These are phyloP conservation scores for Pyrenochaeta sp. DNA, from an alignment of 2,329 filamentous ascomycete species.

Conservation along the genomic window DNA sequence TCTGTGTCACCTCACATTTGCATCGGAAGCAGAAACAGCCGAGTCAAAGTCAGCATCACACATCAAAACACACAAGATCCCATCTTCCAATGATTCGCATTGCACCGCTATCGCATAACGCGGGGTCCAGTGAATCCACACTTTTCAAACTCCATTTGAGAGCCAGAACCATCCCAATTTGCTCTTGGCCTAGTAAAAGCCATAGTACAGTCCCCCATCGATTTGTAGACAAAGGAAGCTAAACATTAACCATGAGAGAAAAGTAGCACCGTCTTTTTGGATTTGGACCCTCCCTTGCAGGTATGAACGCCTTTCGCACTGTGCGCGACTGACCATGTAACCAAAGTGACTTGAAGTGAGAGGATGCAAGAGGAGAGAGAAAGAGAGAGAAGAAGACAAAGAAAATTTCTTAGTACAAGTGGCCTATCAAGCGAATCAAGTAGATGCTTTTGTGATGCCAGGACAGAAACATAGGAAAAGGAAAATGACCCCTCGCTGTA, in stretches of 20 bases:
- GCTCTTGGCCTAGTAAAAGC: conserved; percentile 8
- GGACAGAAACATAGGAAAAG: conserved; percentile 24
- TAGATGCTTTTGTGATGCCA: conserved; percentile 34
- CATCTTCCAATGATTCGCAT: conserved; percentile 19
- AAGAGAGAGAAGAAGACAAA: conserved; percentile 27
- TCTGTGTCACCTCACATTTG: too few relatives aligned
- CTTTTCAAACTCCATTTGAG: too few relatives aligned
- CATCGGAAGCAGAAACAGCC: too few relatives aligned
- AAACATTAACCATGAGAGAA: conserved; percentile 19
- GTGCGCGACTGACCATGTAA: conserved; percentile 27
- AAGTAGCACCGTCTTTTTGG: conserved; percentile 26
- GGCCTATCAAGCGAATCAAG: conserved; percentile 32
- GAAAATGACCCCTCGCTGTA: conserved; percentile 33
- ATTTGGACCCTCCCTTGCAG: conserved; percentile 32
- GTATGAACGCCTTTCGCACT: conserved; percentile 33
- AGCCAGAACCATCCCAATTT: too few relatives aligned
- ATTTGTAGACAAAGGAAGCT: conserved; percentile 12
- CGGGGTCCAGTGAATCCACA: too few relatives aligned
- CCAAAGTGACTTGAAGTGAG: conserved; percentile 33
- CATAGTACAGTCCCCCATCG: conserved; percentile 22
- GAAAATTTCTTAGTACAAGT: conserved; percentile 44
- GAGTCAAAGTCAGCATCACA: too few relatives aligned
- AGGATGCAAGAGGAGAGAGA: conserved; percentile 41
- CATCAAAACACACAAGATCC: background rate
- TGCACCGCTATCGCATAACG: too few relatives aligned